phyloP scores from a whole-genome alignment of 2,329 filamentous ascomycete genomes.

The Botrytis galanthina region DNA sequence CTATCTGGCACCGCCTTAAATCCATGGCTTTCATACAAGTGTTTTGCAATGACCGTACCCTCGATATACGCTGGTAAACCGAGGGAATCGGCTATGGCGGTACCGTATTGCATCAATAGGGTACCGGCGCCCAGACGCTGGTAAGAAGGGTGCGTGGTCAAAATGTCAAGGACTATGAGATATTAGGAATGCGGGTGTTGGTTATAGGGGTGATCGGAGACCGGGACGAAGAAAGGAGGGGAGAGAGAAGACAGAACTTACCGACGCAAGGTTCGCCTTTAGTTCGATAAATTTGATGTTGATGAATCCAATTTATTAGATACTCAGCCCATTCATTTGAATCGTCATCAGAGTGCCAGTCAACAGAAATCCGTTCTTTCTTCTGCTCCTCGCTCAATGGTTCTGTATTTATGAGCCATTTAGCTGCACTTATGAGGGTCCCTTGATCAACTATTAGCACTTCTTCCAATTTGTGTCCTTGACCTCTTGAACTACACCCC shows the following conservation, averaged over 20 bases:
- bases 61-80: constrained; percentile 22
- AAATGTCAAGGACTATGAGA: constrained; percentile 37
- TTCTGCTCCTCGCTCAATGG: constrained; percentile 23
- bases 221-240: not conserved
- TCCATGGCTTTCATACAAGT: constrained; percentile 28
- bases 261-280: constrained; percentile 24
- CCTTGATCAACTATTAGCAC: not conserved
- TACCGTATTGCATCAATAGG: constrained; percentile 42
- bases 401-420: constrained; percentile 11
- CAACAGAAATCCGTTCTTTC: constrained; percentile 22
- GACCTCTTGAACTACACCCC: not conserved
- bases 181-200: not conserved
- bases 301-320: constrained; percentile 22
- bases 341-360: constrained; percentile 27
- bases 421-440: constrained; percentile 13
- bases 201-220: not conserved
- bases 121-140: constrained; percentile 41
- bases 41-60: constrained; percentile 22
- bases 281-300: constrained; percentile 20
- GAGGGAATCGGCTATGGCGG: constrained; percentile 33
- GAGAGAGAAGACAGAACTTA: constrained; percentile 12
- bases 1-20: constrained; percentile 22
- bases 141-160: constrained; percentile 40
- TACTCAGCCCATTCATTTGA: constrained; percentile 26
- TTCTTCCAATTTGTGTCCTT: too few relatives aligned